These are phyloP conservation scores for Tagetes erecta DNA, from an alignment of 129 eudicot species.

Conservation along the genomic window DNA sequence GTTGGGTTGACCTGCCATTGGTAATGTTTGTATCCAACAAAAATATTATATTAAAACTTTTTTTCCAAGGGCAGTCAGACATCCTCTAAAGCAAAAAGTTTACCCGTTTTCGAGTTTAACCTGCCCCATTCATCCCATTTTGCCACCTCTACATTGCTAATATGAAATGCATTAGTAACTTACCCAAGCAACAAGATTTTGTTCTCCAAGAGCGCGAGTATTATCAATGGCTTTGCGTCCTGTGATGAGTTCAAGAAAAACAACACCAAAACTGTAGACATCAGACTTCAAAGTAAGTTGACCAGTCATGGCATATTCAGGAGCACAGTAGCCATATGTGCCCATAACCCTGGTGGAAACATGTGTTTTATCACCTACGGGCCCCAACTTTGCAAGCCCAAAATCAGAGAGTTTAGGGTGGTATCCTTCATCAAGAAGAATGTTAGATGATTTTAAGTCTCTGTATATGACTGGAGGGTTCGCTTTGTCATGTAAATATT, in stretches of 20 bases:
- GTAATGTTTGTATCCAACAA: not conserved
- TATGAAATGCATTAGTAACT: conserved; percentile 23
- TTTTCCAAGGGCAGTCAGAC: not conserved
- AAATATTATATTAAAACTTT: too few species aligned
- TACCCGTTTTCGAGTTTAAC: not conserved
- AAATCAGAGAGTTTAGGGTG: conserved; percentile 93
- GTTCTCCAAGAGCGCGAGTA: conserved; percentile 79
- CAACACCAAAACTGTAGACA: conserved; percentile 96
- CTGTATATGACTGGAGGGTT: conserved; percentile 94
- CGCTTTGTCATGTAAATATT: conserved; percentile 92
- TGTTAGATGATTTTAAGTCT: conserved; percentile 90
- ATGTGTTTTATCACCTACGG: conserved; percentile 95
- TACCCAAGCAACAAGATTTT: conserved; percentile 98
- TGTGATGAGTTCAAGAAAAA: conserved; percentile 88
- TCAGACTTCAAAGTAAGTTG: conserved; percentile 94
- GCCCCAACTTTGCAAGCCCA: conserved; percentile 95
- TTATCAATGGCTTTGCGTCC: conserved; percentile 95
- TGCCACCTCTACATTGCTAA: not conserved
- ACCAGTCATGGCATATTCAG: conserved; percentile 98
- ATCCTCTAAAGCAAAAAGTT: not conserved
- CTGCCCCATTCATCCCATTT: not conserved
- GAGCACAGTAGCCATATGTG: conserved; percentile 98
- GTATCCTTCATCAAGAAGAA: conserved; percentile 84
- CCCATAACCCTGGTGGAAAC: conserved; percentile 98
- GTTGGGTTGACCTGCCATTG: too few species aligned